These are phyloP conservation scores for Trichoderma oligosporum DNA, from an alignment of 2,329 filamentous ascomycete species.

Conservation along the genomic window DNA sequence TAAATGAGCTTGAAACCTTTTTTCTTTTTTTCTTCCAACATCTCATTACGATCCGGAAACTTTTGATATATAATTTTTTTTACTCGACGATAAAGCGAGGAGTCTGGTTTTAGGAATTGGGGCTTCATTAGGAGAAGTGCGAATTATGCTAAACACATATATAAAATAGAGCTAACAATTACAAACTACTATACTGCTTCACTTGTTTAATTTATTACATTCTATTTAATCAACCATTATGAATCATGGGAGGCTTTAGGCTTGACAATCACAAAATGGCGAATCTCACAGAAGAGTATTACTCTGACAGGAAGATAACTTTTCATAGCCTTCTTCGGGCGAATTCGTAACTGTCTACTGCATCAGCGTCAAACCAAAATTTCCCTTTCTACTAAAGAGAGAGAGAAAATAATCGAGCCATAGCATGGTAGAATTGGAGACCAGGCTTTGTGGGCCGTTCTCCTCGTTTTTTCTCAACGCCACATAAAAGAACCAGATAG, in stretches of 20 bases:
- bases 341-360: conserved; percentile 43
- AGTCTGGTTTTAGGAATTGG: background rate
- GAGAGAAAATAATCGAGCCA: conserved; percentile 35
- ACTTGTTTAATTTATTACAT: background rate
- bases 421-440: conserved; percentile 54
- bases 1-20: conserved; percentile 22
- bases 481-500: conserved; percentile 53
- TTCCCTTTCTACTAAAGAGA: background rate
- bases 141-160: background rate
- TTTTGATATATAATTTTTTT: background rate
- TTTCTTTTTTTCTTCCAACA: background rate
- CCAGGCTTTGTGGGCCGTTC: conserved; percentile 64
- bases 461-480: conserved; percentile 67
- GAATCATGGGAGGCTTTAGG: background rate
- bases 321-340: conserved; percentile 43
- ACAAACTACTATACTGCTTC: background rate
- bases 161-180: background rate
- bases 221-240: background rate
- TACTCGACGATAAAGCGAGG: background rate
- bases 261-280: background rate
- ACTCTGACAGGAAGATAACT: conserved; percentile 33
- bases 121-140: background rate
- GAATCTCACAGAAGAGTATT: conserved; percentile 18
- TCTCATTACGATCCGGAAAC: no score
- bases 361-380: conserved; percentile 28